Evolutionary conservation across 495 filamentous ascomycete species (phyloP), one percentile per base, ranked within the genome.

Genomic region (Letharia columbiana): DNA sequence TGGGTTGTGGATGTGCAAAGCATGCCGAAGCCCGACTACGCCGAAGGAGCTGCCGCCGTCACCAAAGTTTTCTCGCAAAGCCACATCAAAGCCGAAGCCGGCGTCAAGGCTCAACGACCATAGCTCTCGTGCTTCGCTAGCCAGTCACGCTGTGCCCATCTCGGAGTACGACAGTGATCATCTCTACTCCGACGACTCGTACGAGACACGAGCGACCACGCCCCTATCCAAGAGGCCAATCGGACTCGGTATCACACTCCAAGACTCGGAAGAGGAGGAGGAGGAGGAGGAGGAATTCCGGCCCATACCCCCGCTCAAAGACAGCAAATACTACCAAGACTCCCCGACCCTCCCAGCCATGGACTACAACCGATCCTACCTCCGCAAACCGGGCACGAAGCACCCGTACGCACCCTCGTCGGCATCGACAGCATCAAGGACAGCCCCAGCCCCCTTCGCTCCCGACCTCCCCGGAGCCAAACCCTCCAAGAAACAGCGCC

Each of bases 31-130:
- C 15, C 64, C 64, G 31, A n/a, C n/a, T 5, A 60, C 37, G 8
- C 15, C 64, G 28, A 66, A 41, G 37, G 64, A 66, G 45, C 35
- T 66, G n/a, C 64, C 64, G 42, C 64, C 64, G 44, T n/a, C 44
- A 10, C 56, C 56, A 35, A 59, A 56, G 23, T 4, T 60, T 39
- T 42, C 63, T 23, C 41, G 13, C 10, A 37, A 18, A 35, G 23
- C 12, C 12, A 50, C 41, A 42, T 15, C 42, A 18, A 18, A 2
- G 42, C 23, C 49, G n/a, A 28, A 45, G 4, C 10, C n/a, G n/a
- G 11, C 7, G 4, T 31, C 23, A 23, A 23, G 20, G 20, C 47
- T 50, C 7, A 50, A 50, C 8, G 5, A 50, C 9, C 20, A 7
- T 9, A 28, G 28, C 47, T 31, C 49, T 31, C n/a, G 12, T 31